Base-by-base conservation (phyloP, 1,284 basidiomycete species). In the Mycena sp. region DNA sequence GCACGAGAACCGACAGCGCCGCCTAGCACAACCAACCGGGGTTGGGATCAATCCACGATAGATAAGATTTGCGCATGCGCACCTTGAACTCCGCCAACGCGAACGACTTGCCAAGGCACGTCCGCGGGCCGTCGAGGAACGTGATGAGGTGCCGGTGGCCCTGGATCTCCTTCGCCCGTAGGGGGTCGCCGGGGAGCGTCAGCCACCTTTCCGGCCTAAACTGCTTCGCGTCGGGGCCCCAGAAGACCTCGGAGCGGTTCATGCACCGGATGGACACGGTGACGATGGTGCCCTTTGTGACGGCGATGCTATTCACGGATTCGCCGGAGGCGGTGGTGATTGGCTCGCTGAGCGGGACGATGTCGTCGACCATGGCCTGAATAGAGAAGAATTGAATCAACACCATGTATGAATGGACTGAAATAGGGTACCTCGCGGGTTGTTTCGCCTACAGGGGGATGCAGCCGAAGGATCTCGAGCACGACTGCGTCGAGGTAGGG, bases 401-500 rank as follows among this genome's bases (percentile, higher is more conserved):
- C 7, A 35, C n/a, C n/a, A 30, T 11, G 16, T 14, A 21, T 16
- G 9, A 26, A 43, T 14, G 23, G 32, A 14, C 32, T 35, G 32
- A 14, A 6, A 5, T 21, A 35, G 2, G 81, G 23, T 76, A 81
- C 81, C 3, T 77, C 64, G 40, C 79, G 71, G 29, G 72, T 71
- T 64, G 79, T 76, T 77, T 82, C 75, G 73, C 77, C 3, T 1
- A 81, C 70, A 0, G 81, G 76, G 16, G 81, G 77, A 62, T 82
- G 81, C 6, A 80, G 78, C 77, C 70, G 78, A 72, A 80, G 84
- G 0, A 74, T 72, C 63, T 84, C 82, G 40, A 82, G 81, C 3
- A 81, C 77, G 23, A 90, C 81, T 0, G 86, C 84, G 65, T 90
- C 85, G 23, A 90, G 80, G 71, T 85, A 89, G 0, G 83, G 76